Base-by-base conservation (phyloP, 2,329 filamentous ascomycete genomes). In the Myriosclerotinia duriaeana region DNA sequence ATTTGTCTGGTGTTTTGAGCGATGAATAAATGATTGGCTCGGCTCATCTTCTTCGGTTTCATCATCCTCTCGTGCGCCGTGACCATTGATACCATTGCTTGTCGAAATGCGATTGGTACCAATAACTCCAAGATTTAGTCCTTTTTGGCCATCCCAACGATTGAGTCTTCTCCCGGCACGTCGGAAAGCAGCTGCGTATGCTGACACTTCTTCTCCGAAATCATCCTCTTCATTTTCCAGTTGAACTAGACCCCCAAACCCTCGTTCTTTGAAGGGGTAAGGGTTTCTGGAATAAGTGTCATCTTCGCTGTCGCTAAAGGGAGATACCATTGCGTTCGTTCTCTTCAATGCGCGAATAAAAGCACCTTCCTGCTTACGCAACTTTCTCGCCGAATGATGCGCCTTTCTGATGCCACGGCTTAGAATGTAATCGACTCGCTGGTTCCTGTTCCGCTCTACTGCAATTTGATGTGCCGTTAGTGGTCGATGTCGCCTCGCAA, bases 391-490 rank as follows among this genome's bases (percentile, higher is more conserved):
- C 65, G 81, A 81, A 74, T 87, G 85, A 74, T 93, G 89, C 62
- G 86, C 82, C 70, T 82, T 84, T 59, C 89, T 86, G 44, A 94
- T 80, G 40, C 89, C 88, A n/a, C 88, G 86, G 71, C 92, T 89
- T 20, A 95, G 84, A 62, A 92, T 91, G 73, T 93, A 89, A 73
- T 93, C 89, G n/a, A 94, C 91, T 7, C 91, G 87, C 73, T 91
- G 87, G 68, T 87, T 89, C 22, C 91, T 84, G 77, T 93, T 93
- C 65, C 88, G 85, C 76, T 93, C 90, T 1, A 95, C 89, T 0
- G 91, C 91, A 50, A 93, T 81, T 77, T 95, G 91, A 77, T 95
- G 91, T 46, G 90, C 89, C 0, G 91, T 95, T 0, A 92, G 85
- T 3, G 91, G 91, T 1, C 91, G 85, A 11, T 89, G 87, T 74